Evolutionary conservation across 306 rosid genomes (phyloP).

Genomic region (Datisca glomerata): DNA sequence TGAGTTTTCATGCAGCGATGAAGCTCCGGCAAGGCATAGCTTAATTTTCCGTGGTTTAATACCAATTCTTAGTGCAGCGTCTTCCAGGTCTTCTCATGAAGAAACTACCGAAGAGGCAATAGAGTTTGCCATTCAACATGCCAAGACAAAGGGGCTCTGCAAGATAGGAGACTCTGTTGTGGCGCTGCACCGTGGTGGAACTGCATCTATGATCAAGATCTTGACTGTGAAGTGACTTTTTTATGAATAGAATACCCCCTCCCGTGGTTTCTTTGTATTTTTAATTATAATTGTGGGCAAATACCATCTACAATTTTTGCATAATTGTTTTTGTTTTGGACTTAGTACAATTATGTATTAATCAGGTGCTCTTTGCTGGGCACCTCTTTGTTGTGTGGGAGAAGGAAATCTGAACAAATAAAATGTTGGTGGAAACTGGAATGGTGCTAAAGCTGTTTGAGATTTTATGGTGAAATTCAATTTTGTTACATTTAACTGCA

Average conservation of each 20-base stretch:
- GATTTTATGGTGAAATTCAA: no score
- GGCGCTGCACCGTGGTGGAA: conserved; percentile 85
- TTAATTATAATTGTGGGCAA: background rate
- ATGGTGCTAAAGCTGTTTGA: no score
- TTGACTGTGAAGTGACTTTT: conserved; percentile 79
- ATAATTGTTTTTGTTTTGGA: conserved; percentile 2
- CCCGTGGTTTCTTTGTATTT: background rate
- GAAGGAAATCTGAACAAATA: no score
- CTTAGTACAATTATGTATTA: background rate
- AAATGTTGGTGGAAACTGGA: no score
- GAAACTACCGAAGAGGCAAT: conserved; percentile 93
- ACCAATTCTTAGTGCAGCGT: conserved; percentile 77
- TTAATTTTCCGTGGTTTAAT: conserved; percentile 92
- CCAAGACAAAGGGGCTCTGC: conserved; percentile 72
- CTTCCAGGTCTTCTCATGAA: conserved; percentile 80
- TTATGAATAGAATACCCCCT: no score
- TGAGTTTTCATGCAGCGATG: conserved; percentile 95
- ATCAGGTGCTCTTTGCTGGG: background rate
- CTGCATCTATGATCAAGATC: conserved; percentile 89
- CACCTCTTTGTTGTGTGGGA: no score
- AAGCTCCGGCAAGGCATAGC: conserved; percentile 97
- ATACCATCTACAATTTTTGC: conserved; percentile 7
- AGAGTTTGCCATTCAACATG: conserved; percentile 66
- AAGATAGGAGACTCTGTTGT: conserved; percentile 82
- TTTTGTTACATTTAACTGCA: no score